Conservation (phyloP, 768 basidiomycete genomes). For the Boletus sp. region DNA sequence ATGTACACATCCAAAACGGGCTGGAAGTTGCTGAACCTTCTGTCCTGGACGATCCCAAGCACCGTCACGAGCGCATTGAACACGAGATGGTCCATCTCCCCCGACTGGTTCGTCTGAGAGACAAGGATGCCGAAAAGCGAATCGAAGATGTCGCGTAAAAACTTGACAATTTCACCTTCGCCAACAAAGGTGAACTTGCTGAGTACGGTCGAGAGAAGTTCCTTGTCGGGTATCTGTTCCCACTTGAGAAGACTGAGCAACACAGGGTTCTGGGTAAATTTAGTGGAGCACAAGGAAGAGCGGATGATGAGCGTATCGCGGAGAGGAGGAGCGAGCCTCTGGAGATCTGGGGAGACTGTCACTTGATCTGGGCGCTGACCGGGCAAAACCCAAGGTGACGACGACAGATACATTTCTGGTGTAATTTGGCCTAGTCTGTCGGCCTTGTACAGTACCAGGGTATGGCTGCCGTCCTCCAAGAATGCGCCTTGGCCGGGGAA, state of each 20-base stretch:
- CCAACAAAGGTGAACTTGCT: slow-evolving; percentile 88
- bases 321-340: slow-evolving; percentile 63
- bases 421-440: slow-evolving; percentile 64
- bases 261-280: slow-evolving; percentile 87
- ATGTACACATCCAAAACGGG: slow-evolving; percentile 94
- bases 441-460: slow-evolving; percentile 78
- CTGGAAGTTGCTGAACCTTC: slow-evolving; percentile 93
- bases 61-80: slow-evolving; percentile 91
- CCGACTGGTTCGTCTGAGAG: slow-evolving; percentile 67
- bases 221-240: slow-evolving; percentile 66
- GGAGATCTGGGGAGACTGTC: slow-evolving; percentile 55
- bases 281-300: slow-evolving; percentile 88
- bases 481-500: slow-evolving; percentile 75
- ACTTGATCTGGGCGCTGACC: slow-evolving; percentile 64
- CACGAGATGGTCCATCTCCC: slow-evolving; percentile 81
- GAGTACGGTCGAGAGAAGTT: slow-evolving; percentile 68
- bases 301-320: slow-evolving; percentile 80
- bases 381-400: slow-evolving; percentile 56
- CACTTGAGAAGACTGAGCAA: slow-evolving; percentile 79
- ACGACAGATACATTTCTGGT: slow-evolving; percentile 69
- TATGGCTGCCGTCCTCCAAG: slow-evolving; percentile 87
- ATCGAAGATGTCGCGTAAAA: slow-evolving; percentile 87
- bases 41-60: slow-evolving; percentile 88
- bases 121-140: slow-evolving; percentile 87
- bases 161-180: slow-evolving; percentile 94